These are phyloP conservation scores for Setaria italica DNA, from an alignment of 202 grass and related monocot species.

Conservation along the genomic window DNA sequence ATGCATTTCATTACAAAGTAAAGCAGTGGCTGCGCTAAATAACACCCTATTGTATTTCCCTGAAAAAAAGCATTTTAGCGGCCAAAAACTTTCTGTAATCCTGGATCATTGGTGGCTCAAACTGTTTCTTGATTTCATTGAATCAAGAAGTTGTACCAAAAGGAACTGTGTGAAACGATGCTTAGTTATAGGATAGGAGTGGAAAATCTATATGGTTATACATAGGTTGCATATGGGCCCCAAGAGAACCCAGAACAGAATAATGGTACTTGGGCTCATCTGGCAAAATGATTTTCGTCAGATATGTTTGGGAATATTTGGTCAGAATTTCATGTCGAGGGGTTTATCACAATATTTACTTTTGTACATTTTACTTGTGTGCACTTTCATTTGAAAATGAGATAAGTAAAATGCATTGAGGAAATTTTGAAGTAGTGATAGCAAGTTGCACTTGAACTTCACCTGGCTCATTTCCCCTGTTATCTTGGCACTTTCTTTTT, in stretches of 20 bases:
- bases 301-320: not conserved
- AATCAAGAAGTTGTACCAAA: conserved; percentile 58
- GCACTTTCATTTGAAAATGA: not conserved
- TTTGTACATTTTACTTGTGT: not conserved
- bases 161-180: conserved; percentile 38
- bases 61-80: not conserved
- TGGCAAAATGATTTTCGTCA: not conserved
- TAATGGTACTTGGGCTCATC: not conserved
- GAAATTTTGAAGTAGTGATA: not conserved
- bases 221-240: conserved; percentile 6
- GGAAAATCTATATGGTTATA: conserved; percentile 7
- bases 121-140: conserved; percentile 8
- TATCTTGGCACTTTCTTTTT: not conserved
- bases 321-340: not conserved
- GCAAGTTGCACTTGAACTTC: not conserved
- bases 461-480: not conserved
- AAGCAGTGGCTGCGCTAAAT: not conserved
- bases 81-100: not conserved
- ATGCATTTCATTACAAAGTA: not conserved
- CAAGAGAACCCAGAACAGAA: not conserved
- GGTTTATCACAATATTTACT: not conserved
- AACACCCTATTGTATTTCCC: not conserved
- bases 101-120: not conserved
- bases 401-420: not conserved
- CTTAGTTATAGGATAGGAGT: conserved; percentile 5